Base-by-base conservation (phyloP, 495 filamentous ascomycete species). In the Aspergillus taichungensis region DNA sequence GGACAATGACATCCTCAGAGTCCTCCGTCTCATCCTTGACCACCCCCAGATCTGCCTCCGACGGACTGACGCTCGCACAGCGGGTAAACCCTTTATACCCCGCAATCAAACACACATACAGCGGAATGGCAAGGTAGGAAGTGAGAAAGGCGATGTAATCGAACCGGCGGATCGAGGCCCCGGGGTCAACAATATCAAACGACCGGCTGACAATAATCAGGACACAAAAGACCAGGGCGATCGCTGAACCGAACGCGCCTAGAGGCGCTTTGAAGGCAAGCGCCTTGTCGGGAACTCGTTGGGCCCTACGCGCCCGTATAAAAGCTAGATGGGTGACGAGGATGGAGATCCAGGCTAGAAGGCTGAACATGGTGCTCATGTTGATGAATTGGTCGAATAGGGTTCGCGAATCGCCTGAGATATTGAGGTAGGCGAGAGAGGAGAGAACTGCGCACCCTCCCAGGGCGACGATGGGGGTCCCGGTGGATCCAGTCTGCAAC, bases 381-480 rank as follows among this genome's bases (percentile, higher is more conserved):
- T 88, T 85, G 42, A 90, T 78, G 45, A 92, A 85, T 66, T 88
- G 88, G 5, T 65, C 70, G 53, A 92, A 94, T 0, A 92, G 82
- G 0, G 63, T 63, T 34, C 68, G 70, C 0, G 83, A 78, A 43
- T 77, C 73, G 42, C 73, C 72, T 36, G 67, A 67, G 1, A 85
- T 78, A 60, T 84, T 89, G 65, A 94, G 71, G 64, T 80, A 91
- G 2, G 85, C 87, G 9, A 90, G 68, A 0, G 78, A 73, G 13
- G 73, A 72, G 50, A 90, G 72, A 0, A 67, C 28, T 2, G 78
- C 67, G 4, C 78, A 82, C 0, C 78, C 46, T 0, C 56, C 71
- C 13, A 95, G 74, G 3, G 85, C 76, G 39, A 74, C 78, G 42
- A 88, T 62, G 1, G 88, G 89, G 6, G 90, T 81, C 28, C 88